phyloP scores from a whole-genome alignment of 371 early-diverging fungal species.

The Rhizopus microsporus region DNA sequence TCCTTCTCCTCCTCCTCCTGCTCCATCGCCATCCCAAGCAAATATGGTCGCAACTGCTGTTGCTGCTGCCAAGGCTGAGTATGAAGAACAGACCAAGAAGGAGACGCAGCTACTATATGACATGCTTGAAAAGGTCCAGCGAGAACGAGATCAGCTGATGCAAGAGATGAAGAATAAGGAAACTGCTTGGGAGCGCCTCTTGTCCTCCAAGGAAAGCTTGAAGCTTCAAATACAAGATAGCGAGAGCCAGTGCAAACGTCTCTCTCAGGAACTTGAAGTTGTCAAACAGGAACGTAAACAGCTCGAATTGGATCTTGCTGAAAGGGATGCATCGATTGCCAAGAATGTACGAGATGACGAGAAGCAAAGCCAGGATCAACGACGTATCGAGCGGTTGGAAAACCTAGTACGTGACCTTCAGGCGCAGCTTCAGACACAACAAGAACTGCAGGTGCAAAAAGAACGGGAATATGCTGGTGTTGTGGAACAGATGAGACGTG shows the following conservation, averaged over 20 bases:
- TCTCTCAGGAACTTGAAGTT: conserved; percentile 19
- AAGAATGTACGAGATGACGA: conserved; percentile 28
- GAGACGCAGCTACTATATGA: conserved; percentile 27
- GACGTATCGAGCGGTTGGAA: conserved; percentile 41
- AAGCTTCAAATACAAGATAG: conserved; percentile 37
- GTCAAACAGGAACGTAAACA: conserved; percentile 8
- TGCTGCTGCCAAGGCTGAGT: conserved; percentile 11
- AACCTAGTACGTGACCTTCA: conserved; percentile 33
- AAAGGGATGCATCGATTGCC: conserved; percentile 24
- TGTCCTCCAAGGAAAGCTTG: conserved; percentile 45
- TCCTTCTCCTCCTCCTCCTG: neutral
- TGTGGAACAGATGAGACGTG: conserved; percentile 30
- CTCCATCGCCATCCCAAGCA: conserved; percentile 1
- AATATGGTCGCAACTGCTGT: neutral
- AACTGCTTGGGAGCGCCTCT: conserved; percentile 42
- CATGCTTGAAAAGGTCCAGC: conserved; percentile 34
- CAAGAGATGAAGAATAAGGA: conserved; percentile 40
- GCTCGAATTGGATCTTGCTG: conserved; percentile 8
- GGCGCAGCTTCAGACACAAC: conserved; percentile 9
- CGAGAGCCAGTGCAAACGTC: conserved; percentile 20
- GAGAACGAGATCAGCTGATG: conserved; percentile 28
- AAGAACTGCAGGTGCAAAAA: conserved; percentile 12
- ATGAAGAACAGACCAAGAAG: conserved; percentile 16
- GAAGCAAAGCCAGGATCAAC: conserved; percentile 28
- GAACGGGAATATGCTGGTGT: conserved; percentile 37